Evolutionary conservation across 768 basidiomycete species (phyloP).

Genomic region (Artomyces pyxidatus): DNA sequence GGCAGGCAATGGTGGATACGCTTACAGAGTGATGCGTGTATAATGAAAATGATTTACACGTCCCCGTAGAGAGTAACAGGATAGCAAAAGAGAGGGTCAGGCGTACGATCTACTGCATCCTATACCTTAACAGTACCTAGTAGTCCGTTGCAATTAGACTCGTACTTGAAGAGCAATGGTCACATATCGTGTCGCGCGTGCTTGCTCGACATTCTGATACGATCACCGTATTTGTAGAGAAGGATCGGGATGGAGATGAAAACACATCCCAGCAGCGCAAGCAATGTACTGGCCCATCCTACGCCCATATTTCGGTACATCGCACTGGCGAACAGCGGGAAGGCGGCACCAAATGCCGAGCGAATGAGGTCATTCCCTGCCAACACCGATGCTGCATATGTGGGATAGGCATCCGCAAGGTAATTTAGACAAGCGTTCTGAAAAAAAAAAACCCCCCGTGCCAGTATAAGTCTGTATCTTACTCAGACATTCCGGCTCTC

Average conservation of each 20-base stretch:
- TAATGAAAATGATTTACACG: too few relatives aligned
- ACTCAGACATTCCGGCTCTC: neutral
- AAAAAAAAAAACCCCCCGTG: too few relatives aligned
- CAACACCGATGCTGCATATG: conserved; percentile 25
- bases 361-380: conserved; percentile 29
- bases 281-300: conserved; percentile 20
- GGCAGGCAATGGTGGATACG: too few relatives aligned
- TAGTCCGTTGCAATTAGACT: too few relatives aligned
- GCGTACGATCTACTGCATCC: too few relatives aligned
- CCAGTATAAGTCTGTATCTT: too few relatives aligned
- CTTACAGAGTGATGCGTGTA: too few relatives aligned
- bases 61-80: too few relatives aligned
- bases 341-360: conserved; percentile 16
- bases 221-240: conserved; percentile 11
- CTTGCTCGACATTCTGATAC: conserved; percentile 11
- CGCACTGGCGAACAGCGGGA: conserved; percentile 16
- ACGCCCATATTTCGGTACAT: conserved; percentile 21
- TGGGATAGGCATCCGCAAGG: conserved; percentile 24
- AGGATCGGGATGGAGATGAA: conserved; percentile 20
- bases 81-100: too few relatives aligned
- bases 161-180: too few relatives aligned
- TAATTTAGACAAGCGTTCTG: conserved; percentile 22
- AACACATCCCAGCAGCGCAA: conserved; percentile 20
- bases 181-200: conserved; percentile 17
- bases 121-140: too few relatives aligned